Evolutionary conservation across 2,329 filamentous ascomycete species (phyloP), one percentile per base, ranked within the genome.

Genomic region (Aspergillus sergii): DNA sequence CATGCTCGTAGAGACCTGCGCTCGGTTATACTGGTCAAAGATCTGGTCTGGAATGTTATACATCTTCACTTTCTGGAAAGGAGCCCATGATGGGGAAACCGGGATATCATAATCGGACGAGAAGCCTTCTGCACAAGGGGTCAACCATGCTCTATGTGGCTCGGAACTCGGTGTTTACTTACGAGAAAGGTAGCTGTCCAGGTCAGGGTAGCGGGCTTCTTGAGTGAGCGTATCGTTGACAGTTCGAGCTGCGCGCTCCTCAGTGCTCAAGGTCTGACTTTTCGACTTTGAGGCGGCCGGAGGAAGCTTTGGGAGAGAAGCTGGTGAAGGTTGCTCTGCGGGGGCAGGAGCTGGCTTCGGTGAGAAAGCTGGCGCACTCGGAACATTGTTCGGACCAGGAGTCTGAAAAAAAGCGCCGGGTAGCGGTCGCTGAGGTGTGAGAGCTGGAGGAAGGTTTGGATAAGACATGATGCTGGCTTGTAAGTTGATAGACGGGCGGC

Each of bases 41-140:
- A 99, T 91, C 72, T 89, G 88, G 69, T 97, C 93, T 56, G 95
- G 95, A 59, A 99, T 94, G 70, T 91, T 89, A 80, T 97, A 94
- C 79, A 90, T 91, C 71, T 91, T 90, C 32, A 90, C 87, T 78
- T 91, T 92, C 75, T 97, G 91, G 75, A 97, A 99, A 0, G 95
- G 95, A 48, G 91, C 88, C 91, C 93, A 95, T 65, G 93, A 86
- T 69, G 85, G 79, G 61, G 83, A 83, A 43, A 77, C 81, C 48
- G 91, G 87, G 56, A 96, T 82, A 71, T 97, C 93, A 80, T 98
- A 98, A 68, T 97, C 93, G 72, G 92, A 94, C 6, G 94, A 97
- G 68, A 91, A 89, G 67, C 95, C 93, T 81, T 94, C 92, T 96
- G 70, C 67, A 62, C 48, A 54, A 66, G 70, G 46, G 41, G 60